Base-by-base conservation (phyloP, 768 basidiomycete species). In the Lactifluus rugatus region DNA sequence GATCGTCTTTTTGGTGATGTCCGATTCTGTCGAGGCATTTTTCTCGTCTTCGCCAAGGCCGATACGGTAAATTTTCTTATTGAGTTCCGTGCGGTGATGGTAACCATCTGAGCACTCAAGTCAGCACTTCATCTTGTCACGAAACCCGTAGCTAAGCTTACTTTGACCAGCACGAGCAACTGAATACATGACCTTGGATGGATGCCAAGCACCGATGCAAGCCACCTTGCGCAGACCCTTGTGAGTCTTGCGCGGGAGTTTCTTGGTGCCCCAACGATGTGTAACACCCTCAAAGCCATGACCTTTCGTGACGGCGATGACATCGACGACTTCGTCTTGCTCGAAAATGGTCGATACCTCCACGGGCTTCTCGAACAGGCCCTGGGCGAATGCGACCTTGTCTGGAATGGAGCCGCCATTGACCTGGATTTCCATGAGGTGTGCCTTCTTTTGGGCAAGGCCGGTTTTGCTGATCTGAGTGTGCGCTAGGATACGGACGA, bases 171-270 rank as follows among this genome's bases (percentile, higher is more conserved):
- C 94, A 81, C 96, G 94, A 61, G 94, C 96, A 68, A 99, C 96
- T n/a, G 93, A 94, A 85, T 93, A 98, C 95, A 98, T 98, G 83
- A 99, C 96, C 78, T 95, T 96, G 68, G 87, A 88, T 72, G 93
- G 93, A 81, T 95, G 93, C 92, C 92, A 95, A 71, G 93, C 93
- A 76, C 93, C 93, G 66, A 94, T 93, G 81, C 93, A 95, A 70
- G 95, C 95, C 63, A 99, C 96, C 80, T 99, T 98, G 74, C 95
- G 89, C 69, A 98, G 90, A 89, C 96, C 96, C 75, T 96, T 94
- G 83, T 99, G 96, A 54, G 96, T 98, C 81, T 98, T 98, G 67
- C 94, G 82, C 58, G 94, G 94, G 56, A 98, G 83, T 78, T 95
- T 94, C 84, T 93, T 97, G 72, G 92, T 94, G 64, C 96, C 96